Base-by-base conservation (phyloP, 768 basidiomycete species). In the Suillus variegatus region DNA sequence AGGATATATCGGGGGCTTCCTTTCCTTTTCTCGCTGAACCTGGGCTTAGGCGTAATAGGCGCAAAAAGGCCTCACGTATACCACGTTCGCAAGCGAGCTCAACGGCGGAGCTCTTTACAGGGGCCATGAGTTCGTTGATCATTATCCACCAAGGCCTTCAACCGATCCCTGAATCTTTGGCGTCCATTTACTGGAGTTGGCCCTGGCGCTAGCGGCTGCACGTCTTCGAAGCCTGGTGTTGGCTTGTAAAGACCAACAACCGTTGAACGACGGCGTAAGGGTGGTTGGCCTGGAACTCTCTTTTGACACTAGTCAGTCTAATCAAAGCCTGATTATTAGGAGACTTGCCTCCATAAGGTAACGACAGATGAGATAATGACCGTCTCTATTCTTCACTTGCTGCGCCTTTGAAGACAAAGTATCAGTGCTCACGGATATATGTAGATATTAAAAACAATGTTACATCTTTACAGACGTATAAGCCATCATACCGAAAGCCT, bases 401-500 rank as follows among this genome's bases (percentile, higher is more conserved):
- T 72, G 75, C 20, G 14, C 65, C 74, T 75, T 58, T n/a, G 10
- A 28, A 3, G 20, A 47, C 12, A 18, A 36, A 20, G 18, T 6
- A 52, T 56, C 58, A 51, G 14, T 60, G 67, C 3, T 54, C 25
- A 10, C 40, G 3, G n/a, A 38, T 1, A 10, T 55, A 54, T 25
- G 1, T 14, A 6, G 14, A 60, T 7, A 13, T 32, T 16, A n/a
- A 13, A 3, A 10, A 55, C 4, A 40, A 20, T 28, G 8, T 47
- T 32, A 78, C 77, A 3, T 43, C n/a, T 3, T 66, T 40, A 4
- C 78, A 66, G 46, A 25, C 71, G 54, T 76, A 76, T 3, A 76
- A 55, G 32, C 76, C 76, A 38, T 78, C 76, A 46, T 78, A 76
- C 3, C 76, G 74, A 43, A 68, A 70, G 10, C 74, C 75, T 2